Percentiles rank a stretch among this genome's conserved stretches.
Evolutionary conservation across 2,329 filamentous ascomycete genomes (phyloP).

Genomic region (Verticillium longisporum): DNA sequence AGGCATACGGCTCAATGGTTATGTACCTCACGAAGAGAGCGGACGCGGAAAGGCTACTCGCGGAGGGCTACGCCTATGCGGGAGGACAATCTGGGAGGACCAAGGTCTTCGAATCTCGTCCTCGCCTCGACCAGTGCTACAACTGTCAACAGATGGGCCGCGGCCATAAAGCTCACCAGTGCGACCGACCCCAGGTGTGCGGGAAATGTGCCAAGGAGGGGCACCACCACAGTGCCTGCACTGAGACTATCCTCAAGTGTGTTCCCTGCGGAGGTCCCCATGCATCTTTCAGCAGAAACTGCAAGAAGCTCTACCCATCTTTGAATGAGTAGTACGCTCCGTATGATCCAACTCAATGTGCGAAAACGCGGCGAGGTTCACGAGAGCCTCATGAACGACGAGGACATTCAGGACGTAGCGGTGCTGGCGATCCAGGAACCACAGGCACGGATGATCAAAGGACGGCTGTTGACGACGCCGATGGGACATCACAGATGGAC

Average conservation of each 20-base stretch:
- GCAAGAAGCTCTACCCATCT: no score
- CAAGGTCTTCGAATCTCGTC: constrained; percentile 3
- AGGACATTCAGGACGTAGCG: no score
- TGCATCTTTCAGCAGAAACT: no score
- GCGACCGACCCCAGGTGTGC: constrained; percentile 15
- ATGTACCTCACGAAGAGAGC: constrained; percentile 13
- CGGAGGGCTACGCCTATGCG: constrained; percentile 14
- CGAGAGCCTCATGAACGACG: no score
- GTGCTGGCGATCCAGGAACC: no score
- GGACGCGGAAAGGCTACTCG: constrained; percentile 11
- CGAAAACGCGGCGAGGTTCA: no score
- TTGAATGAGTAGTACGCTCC: no score
- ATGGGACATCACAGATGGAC: no score
- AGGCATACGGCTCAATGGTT: constrained; percentile 18
- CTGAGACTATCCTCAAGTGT: constrained; percentile 4
- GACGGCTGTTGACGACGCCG: not conserved
- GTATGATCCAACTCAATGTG: no score
- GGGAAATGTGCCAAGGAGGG: constrained; percentile 10
- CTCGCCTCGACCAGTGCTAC: constrained; percentile 18
- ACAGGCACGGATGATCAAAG: no score
- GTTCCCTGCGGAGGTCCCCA: no score
- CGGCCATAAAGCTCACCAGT: constrained; percentile 18
- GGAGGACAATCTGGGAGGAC: no score
- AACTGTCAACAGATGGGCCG: constrained; percentile 19
- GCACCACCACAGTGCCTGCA: constrained; percentile 13